Evolutionary conservation across 1,284 basidiomycete species (phyloP).

Genomic region (Trichosporon coremiiforme): DNA sequence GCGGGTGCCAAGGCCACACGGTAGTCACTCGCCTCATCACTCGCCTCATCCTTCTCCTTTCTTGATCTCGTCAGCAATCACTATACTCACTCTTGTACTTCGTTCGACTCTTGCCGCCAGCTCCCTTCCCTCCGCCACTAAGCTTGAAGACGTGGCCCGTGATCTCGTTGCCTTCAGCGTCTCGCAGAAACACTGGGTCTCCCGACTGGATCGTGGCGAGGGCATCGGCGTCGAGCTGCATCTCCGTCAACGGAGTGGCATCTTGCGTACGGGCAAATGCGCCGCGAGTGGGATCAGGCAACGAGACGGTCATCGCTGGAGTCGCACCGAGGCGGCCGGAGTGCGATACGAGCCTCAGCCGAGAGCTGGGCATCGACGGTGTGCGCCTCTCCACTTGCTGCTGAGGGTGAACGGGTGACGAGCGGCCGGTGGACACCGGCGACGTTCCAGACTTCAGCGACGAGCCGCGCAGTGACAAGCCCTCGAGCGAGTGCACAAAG

Average conservation of each 20-base stretch:
- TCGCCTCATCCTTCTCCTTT: too few relatives aligned
- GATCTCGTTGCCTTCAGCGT: slow-evolving; percentile 42
- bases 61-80: too few relatives aligned
- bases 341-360: not conserved
- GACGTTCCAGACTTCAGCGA: not conserved
- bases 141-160: slow-evolving; percentile 51
- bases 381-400: not conserved
- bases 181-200: slow-evolving; percentile 39
- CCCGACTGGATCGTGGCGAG: slow-evolving; percentile 16
- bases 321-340: not conserved
- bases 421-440: not conserved
- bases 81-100: slow-evolving; percentile 53
- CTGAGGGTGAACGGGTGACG: not conserved
- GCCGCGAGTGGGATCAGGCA: slow-evolving; percentile 42
- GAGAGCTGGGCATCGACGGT: not conserved
- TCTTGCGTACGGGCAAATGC: slow-evolving; percentile 45
- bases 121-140: slow-evolving; percentile 55
- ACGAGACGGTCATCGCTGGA: not conserved
- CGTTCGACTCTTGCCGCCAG: slow-evolving; percentile 46
- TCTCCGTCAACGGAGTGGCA: slow-evolving; percentile 24
- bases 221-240: slow-evolving; percentile 25
- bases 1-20: not conserved
- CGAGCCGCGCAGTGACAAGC: slow-evolving; percentile 2
- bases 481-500: slow-evolving; percentile 52
- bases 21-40: not conserved